Base-by-base conservation (phyloP, 108 stramenopile species). In the Nitzschia sp. region DNA sequence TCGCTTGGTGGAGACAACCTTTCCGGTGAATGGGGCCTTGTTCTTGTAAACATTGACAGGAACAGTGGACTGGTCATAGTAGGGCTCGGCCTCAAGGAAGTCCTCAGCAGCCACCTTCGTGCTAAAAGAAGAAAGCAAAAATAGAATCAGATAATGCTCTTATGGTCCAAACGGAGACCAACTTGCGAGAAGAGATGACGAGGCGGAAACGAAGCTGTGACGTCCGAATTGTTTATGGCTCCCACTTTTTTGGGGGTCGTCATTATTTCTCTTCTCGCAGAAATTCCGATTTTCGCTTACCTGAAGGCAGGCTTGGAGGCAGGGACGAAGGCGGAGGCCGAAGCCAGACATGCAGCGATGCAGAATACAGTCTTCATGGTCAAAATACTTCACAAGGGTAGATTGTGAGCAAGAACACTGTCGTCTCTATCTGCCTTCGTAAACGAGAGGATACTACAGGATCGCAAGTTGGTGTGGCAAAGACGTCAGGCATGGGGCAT, bases 31-130 rank as follows among this genome's bases (percentile, higher is more conserved):
- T 28, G 97, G 97, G 59, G 92, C 89, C 89, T 97, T 98, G 90
- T 95, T 96, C 83, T 98, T 98, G 88, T 79, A 96, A 32, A 87
- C 88, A 80, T 98, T 97, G 58, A 97, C 83, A 63, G 93, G 93
- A 53, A 98, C 82, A 67, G 73, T 81, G 56, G 92, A 88, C 77
- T 92, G 90, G 78, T 96, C 95, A 67, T 71, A 95, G 92, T 96
- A 98, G 23, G 97, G 97, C 72, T 86, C 75, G 57, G 91, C 94
- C 75, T 98, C 97, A 27, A 98, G 89, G 91, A 98, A 98, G 71
- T 97, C 96, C 75, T 97, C 96, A 59, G 71, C 83, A 45, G 59
- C 58, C 9, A 79, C 33, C 50, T 71, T 41, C 2, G 82, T 83
- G 68, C 82, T 83, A 64, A 45, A 50, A 50, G 21, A n/a, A 6